Base-by-base conservation (phyloP, 371 early-diverging fungal genomes). In the Rhizopus arrhizus region DNA sequence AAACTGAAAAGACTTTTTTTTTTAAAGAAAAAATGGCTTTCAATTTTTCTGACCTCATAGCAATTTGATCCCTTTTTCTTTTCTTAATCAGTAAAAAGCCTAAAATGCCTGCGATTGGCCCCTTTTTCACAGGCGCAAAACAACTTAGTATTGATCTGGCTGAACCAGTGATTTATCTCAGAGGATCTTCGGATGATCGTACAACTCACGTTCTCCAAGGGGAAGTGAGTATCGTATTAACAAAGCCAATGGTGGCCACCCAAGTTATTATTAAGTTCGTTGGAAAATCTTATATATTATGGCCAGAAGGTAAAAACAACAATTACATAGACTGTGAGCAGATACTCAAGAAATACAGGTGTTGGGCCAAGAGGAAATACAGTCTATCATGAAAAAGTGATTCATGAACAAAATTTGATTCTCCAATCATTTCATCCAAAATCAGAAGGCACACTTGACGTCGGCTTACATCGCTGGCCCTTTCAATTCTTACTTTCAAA, bases 231-330 rank as follows among this genome's bases (percentile, higher is more conserved):
- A 31, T 81, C 33, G 72, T 76, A 12, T 58, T 78, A 36, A 66
- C 74, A 1, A 72, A 67, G 29, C 78, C 81, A 4, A 66, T 69
- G 11, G 11, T 60, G 4, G 67, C 66, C 0, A 62, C 77, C 5
- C 50, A 64, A 29, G 65, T 81, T 10, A 55, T 62, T 2, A 60
- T 81, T 50, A 68, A 74, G 55, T 65, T 78, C 28, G 58, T 70
- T 33, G 81, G 81, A 8, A 73, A 74, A 58, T 69, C 72, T 9
- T 56, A 70, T 31, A 74, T 58, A 29, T 42, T 81, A 8, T 81
- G 81, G 81, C 81, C 81, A 9, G 78, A 81, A 72, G 78, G 81
- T 80, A 73, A 5, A n/a, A 48, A 29, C 13, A 38, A 38, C 8
- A 13, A 38, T 38, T 11, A 29, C 6, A 28, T 29, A 33, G 16